These are phyloP conservation scores for Coniochaeta prunicola DNA, from an alignment of 2,329 filamentous ascomycete species.

Conservation along the genomic window DNA sequence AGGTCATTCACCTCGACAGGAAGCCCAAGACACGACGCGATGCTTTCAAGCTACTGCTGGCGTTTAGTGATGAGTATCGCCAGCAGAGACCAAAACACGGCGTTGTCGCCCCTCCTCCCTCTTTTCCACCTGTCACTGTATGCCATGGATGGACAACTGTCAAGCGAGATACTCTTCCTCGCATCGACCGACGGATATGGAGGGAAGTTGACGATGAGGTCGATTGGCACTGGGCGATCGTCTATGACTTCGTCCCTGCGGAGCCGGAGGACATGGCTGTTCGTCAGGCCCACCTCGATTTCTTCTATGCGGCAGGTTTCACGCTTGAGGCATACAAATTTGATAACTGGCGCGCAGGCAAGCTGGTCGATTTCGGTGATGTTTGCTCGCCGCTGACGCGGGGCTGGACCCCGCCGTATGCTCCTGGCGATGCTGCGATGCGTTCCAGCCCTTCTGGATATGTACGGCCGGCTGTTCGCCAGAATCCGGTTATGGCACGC, in stretches of 20 bases:
- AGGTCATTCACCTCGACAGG: neutral
- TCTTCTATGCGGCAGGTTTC: neutral
- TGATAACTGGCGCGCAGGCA: constrained; percentile 1
- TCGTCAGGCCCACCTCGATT: constrained; percentile 1
- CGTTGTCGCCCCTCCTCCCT: neutral
- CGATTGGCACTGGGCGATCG: neutral
- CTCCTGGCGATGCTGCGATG: no score
- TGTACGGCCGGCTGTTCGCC: no score
- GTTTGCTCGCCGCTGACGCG: no score
- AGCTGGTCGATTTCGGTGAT: constrained; percentile 1
- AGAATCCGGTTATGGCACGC: no score
- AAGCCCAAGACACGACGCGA: neutral
- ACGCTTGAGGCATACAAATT: neutral
- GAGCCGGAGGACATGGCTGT: neutral
- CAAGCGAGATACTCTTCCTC: neutral
- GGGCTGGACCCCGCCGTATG: no score
- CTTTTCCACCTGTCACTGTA: neutral
- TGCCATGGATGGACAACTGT: neutral
- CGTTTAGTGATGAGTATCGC: neutral
- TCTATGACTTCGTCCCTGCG: neutral
- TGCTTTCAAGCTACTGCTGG: neutral
- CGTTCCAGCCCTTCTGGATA: no score
- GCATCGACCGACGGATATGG: no score
- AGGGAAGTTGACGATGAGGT: neutral
- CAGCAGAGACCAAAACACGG: neutral